Conservation (phyloP, 2,329 filamentous ascomycete genomes). For the Tetracladium maxilliforme region DNA sequence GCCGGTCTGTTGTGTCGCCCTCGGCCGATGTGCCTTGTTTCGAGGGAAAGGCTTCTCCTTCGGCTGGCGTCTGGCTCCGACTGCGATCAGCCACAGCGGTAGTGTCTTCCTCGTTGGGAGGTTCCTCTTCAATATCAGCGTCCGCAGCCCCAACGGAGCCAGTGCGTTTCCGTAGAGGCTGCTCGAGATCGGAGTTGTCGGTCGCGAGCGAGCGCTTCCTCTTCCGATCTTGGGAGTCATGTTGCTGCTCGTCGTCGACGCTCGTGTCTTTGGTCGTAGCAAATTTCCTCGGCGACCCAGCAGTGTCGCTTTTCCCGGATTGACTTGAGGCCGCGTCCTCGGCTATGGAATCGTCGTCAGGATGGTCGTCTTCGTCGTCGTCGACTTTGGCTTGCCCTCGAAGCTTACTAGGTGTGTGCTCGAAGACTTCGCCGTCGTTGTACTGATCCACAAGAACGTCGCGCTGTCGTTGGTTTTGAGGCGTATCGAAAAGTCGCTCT, state of each 20-base stretch:
- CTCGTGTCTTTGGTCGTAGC: too few species aligned
- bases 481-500: slow-evolving; percentile 82
- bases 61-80: slow-evolving; percentile 14
- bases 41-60: too few species aligned
- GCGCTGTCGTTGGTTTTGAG: slow-evolving; percentile 45
- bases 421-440: slow-evolving; percentile 36
- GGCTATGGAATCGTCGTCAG: slow-evolving; percentile 22
- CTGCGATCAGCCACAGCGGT: slow-evolving; percentile 9
- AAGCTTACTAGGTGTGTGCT: slow-evolving; percentile 66
- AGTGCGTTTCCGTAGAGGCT: slow-evolving; percentile 32
- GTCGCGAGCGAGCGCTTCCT: slow-evolving; percentile 11
- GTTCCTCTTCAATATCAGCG: slow-evolving; percentile 23
- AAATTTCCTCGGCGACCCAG: too few species aligned
- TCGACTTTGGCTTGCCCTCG: slow-evolving; percentile 37
- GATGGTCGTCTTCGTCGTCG: slow-evolving; percentile 21
- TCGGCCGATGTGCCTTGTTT: too few species aligned
- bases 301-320: too few species aligned
- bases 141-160: slow-evolving; percentile 28
- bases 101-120: slow-evolving; percentile 22
- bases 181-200: slow-evolving; percentile 17
- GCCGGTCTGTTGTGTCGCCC: too few species aligned
- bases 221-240: slow-evolving; percentile 17
- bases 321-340: too few species aligned
- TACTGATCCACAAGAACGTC: slow-evolving; percentile 44
- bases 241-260: slow-evolving; percentile 21